Conservation (phyloP, 441 rosid genomes). For the Syzygium malaccense region DNA sequence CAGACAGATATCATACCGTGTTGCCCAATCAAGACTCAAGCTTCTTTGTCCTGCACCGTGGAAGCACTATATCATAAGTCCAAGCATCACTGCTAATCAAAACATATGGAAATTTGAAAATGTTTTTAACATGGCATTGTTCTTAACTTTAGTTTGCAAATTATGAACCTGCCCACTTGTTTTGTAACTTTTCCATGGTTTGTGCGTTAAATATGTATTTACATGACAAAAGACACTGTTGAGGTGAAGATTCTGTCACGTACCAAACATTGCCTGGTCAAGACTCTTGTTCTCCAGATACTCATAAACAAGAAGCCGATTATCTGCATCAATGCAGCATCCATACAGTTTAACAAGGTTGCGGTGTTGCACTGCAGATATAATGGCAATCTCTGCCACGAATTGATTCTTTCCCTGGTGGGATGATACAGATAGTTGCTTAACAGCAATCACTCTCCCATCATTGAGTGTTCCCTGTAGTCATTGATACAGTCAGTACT, state of each 20-base stretch:
- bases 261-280: conserved; percentile 8
- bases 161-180: neutral
- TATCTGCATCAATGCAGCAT: conserved; percentile 2
- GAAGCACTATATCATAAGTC: neutral
- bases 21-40: neutral
- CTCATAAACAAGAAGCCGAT: conserved; percentile 6
- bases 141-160: neutral
- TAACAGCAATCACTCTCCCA: conserved; percentile 10
- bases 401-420: conserved; percentile 9
- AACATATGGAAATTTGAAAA: neutral
- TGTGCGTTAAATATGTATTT: neutral
- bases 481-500: neutral
- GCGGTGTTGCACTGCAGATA: conserved; percentile 10
- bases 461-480: conserved; percentile 4
- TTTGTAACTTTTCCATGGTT: neutral
- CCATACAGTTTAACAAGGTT: conserved; percentile 11
- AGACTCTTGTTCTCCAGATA: conserved; percentile 14
- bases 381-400: conserved; percentile 8
- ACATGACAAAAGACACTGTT: neutral
- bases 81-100: neutral
- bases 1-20: neutral
- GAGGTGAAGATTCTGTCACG: neutral
- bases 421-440: conserved; percentile 6
- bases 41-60: neutral
- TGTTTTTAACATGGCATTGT: neutral